Conservation (phyloP, 2,329 filamentous ascomycete genomes). For the Amauroascus verrucosus region DNA sequence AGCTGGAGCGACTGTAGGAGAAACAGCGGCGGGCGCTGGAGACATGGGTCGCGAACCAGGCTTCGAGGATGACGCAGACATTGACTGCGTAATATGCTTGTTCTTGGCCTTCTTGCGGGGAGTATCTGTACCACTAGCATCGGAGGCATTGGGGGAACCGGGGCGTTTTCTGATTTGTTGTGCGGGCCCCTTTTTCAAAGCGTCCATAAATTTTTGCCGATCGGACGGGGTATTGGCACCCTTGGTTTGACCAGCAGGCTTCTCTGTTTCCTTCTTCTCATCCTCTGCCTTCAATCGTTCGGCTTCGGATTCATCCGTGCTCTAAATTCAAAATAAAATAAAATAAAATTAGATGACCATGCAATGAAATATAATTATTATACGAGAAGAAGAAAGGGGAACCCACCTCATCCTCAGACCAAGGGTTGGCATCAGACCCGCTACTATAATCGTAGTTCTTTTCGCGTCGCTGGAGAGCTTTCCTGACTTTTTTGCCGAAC, state of each 20-base stretch:
- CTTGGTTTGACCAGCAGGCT: constrained; percentile 49
- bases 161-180: constrained; percentile 60
- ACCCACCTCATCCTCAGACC: constrained; percentile 43
- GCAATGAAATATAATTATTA: constrained; percentile 1
- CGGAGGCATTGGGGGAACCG: constrained; percentile 76
- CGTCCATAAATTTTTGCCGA: constrained; percentile 44
- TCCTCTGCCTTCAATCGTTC: constrained; percentile 52
- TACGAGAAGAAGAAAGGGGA: not conserved
- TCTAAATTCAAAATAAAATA: constrained; percentile 34
- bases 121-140: constrained; percentile 86
- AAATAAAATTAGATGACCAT: constrained; percentile 10
- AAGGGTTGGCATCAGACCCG: constrained; percentile 52
- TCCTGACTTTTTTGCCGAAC: constrained; percentile 66
- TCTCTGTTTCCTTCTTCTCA: constrained; percentile 42
- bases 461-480: constrained; percentile 73
- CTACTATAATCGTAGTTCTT: constrained; percentile 78
- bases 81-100: constrained; percentile 41
- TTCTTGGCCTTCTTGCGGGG: constrained; percentile 69
- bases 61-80: constrained; percentile 20
- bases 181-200: constrained; percentile 42
- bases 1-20: constrained; percentile 3
- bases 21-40: constrained; percentile 40
- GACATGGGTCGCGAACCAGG: constrained; percentile 48
- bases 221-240: constrained; percentile 59
- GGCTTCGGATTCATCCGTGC: constrained; percentile 54